Percentiles rank a stretch among this genome's conserved stretches.
phyloP scores from a whole-genome alignment of 352 stramenopile species.

The Blastocystis sp. region DNA sequence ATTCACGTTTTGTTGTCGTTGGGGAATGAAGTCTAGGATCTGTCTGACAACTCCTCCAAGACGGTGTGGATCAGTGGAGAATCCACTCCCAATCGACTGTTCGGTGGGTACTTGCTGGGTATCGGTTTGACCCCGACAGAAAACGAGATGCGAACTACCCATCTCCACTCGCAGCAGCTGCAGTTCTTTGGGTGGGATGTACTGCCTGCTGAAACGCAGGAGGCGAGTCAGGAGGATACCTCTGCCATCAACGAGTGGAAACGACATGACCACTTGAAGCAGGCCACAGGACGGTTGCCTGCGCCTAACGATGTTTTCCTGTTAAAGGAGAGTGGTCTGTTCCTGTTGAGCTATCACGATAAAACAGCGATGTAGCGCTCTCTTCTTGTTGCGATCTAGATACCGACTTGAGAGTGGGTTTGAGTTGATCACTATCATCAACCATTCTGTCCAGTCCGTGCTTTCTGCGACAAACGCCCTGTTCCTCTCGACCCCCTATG shows the following conservation, averaged over 20 bases:
- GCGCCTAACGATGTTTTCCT: background rate
- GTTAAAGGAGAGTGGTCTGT: background rate
- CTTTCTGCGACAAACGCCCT: background rate
- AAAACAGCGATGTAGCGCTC: background rate
- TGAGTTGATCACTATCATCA: background rate
- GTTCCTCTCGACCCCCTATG: background rate
- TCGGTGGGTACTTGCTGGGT: slow-evolving; percentile 3
- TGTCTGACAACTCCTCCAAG: background rate
- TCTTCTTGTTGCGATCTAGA: background rate
- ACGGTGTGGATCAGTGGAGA: background rate
- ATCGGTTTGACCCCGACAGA: background rate
- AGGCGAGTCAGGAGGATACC: background rate
- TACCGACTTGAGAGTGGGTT: background rate
- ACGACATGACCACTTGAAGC: slow-evolving; percentile 20
- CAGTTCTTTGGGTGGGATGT: slow-evolving; percentile 22
- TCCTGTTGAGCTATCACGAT: slow-evolving; percentile 11
- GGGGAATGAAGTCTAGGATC: background rate
- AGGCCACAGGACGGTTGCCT: background rate
- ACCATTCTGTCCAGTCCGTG: background rate
- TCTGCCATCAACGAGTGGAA: background rate
- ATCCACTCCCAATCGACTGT: background rate
- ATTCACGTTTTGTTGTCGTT: background rate
- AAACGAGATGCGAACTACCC: slow-evolving; percentile 14
- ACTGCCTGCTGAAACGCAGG: background rate
- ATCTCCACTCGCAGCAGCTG: slow-evolving; percentile 19